These are phyloP conservation scores for Trichocladium antarcticum DNA, from an alignment of 495 filamentous ascomycete genomes.

Conservation along the genomic window DNA sequence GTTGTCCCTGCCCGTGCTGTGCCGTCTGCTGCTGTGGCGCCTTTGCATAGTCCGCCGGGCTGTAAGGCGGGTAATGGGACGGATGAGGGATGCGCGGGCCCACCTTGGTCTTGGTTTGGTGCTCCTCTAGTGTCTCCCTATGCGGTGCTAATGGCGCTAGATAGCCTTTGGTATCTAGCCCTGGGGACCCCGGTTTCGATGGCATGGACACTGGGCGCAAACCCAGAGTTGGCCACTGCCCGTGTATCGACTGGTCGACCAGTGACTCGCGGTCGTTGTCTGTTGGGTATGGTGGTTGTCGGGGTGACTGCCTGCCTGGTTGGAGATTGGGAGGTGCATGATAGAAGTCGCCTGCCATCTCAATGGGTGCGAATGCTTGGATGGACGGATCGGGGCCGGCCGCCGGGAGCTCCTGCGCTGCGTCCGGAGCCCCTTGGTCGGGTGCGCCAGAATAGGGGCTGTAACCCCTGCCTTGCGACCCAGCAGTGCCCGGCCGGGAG, in stretches of 20 bases:
- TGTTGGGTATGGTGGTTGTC: not conserved
- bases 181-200: slow-evolving; percentile 27
- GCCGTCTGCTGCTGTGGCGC: slow-evolving; percentile 1
- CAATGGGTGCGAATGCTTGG: slow-evolving; percentile 23
- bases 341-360: slow-evolving; percentile 39
- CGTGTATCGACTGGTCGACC: slow-evolving; percentile 15
- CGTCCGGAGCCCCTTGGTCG: slow-evolving; percentile 7
- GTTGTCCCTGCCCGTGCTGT: slow-evolving; percentile 11
- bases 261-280: slow-evolving; percentile 23
- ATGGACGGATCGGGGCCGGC: slow-evolving; percentile 1
- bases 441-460: slow-evolving; percentile 2
- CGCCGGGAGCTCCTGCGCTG: slow-evolving; percentile 19
- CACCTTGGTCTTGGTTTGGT: slow-evolving; percentile 22
- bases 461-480: slow-evolving; percentile 5
- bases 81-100: slow-evolving; percentile 16
- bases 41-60: slow-evolving; percentile 36
- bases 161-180: slow-evolving; percentile 29
- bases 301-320: slow-evolving; percentile 12
- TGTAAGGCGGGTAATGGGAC: slow-evolving; percentile 28
- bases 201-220: slow-evolving; percentile 28
- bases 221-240: slow-evolving; percentile 16
- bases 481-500: slow-evolving; percentile 17
- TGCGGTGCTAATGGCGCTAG: slow-evolving; percentile 28
- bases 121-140: slow-evolving; percentile 32
- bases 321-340: slow-evolving; percentile 19